Percentiles rank a stretch among this genome's conserved stretches.
These are phyloP conservation scores for Pleurotus tuoliensis DNA, from an alignment of 768 basidiomycete species.

Conservation along the genomic window DNA sequence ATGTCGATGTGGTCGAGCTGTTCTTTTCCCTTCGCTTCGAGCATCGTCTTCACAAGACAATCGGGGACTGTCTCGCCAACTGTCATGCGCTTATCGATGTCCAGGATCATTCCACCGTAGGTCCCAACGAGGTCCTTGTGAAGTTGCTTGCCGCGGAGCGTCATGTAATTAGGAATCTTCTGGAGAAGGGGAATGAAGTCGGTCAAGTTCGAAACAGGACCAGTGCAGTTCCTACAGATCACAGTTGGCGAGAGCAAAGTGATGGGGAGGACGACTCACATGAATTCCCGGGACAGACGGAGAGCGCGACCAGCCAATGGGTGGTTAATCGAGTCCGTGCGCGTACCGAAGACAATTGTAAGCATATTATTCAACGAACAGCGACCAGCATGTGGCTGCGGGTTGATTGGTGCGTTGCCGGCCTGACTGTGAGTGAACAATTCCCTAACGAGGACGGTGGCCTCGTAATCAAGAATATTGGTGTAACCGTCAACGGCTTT, in stretches of 20 bases:
- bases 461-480: slow-evolving; percentile 34
- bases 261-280: slow-evolving; percentile 23
- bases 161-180: slow-evolving; percentile 32
- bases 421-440: slow-evolving; percentile 28
- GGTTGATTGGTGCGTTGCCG: slow-evolving; percentile 32
- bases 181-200: slow-evolving; percentile 44
- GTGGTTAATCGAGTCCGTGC: slow-evolving; percentile 33
- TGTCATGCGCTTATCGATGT: slow-evolving; percentile 31
- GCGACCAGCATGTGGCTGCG: slow-evolving; percentile 33
- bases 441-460: slow-evolving; percentile 32
- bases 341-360: slow-evolving; percentile 36
- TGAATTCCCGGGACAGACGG: slow-evolving; percentile 38
- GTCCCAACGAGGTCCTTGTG: slow-evolving; percentile 32
- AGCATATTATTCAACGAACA: slow-evolving; percentile 43
- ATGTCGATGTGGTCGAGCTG: slow-evolving; percentile 34
- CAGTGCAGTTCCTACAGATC: slow-evolving; percentile 31
- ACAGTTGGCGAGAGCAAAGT: background rate
- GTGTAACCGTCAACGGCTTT: slow-evolving; percentile 33
- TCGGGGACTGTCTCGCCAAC: slow-evolving; percentile 36
- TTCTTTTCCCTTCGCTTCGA: slow-evolving; percentile 28
- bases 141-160: slow-evolving; percentile 32
- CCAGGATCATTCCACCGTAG: slow-evolving; percentile 35
- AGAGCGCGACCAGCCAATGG: slow-evolving; percentile 33
- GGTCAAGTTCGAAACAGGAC: slow-evolving; percentile 39
- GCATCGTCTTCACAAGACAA: slow-evolving; percentile 37